Conservation (phyloP, 257 asterid species). For the Solanum raphanifolium region DNA sequence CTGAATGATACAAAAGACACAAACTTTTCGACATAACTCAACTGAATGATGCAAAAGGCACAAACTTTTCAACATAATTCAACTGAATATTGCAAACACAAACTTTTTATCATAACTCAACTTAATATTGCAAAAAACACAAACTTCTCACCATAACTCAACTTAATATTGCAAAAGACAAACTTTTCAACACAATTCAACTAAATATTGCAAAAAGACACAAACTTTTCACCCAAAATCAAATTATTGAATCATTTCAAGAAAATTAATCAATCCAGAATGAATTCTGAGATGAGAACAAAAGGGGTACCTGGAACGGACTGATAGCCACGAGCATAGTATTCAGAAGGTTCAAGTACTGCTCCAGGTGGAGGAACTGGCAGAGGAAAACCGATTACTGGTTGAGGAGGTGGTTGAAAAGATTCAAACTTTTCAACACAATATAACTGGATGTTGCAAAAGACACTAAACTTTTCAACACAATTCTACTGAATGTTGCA, state of each 20-base stretch:
- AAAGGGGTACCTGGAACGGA: slow-evolving; percentile 55
- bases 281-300: background rate
- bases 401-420: slow-evolving; percentile 59
- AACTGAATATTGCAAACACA: background rate
- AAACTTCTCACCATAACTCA: background rate
- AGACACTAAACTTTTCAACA: background rate
- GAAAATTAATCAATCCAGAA: background rate
- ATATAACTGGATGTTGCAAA: background rate
- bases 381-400: slow-evolving; percentile 75
- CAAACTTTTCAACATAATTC: background rate
- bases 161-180: background rate
- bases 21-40: background rate
- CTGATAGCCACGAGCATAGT: slow-evolving; percentile 74
- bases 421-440: slow-evolving; percentile 1
- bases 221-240: background rate
- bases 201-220: background rate
- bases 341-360: slow-evolving; percentile 36
- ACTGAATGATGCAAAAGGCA: background rate
- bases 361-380: slow-evolving; percentile 77
- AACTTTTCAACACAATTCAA: background rate
- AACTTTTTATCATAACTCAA: background rate
- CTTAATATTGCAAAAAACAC: background rate
- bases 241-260: background rate
- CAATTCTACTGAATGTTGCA: background rate
- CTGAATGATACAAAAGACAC: background rate